Evolutionary conservation across 2,329 filamentous ascomycete genomes (phyloP), one percentile per base, ranked within the genome.

Genomic region (Aspergillus novofumigatus): DNA sequence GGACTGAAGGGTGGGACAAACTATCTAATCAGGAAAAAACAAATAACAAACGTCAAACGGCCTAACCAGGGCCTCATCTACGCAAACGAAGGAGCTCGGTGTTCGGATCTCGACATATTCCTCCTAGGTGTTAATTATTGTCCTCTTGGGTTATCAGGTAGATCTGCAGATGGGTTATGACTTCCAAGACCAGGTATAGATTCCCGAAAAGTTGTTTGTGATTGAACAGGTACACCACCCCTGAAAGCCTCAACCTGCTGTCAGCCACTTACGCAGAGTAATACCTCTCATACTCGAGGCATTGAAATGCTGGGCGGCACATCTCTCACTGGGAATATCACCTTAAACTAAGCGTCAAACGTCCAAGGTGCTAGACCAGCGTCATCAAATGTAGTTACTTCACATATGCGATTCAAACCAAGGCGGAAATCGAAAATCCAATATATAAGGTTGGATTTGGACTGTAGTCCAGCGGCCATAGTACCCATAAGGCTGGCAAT

Each of bases 1-100:
- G 63, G 60, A 58, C 57, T 54, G 29, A 41, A 23, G 53, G 58
- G 61, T 62, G 59, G 62, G 57, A 62, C 59, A 57, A 53, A 52
- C 54, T 55, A 55, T 56, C 55, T 52, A 44, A 57, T 47, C 58
- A 48, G 54, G 11, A 2, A 45, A 45, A 45, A 23, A 23, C 3
- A 11, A 21, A 45, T 21, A 45, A 45, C n/a, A 45, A 45, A 45
- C 42, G 21, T 47, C 44, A 23, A 47, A 10, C 11, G 44, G 21
- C 44, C 21, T 17, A 38, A 38, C 32, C 14, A 8, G 32, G 32
- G 32, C 32, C 32, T 38, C 32, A 17, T 38, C 1, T 38, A 38
- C 32, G 3, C 6, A 17, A 35, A 17, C 17, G 14, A 17, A 38
- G 17, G 32, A 38, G 5, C 7, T 3, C 32, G 5, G 14, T 17